Evolutionary conservation across 805 yeast species (phyloP).

Genomic region (Kluyveromyces aestuarii): DNA sequence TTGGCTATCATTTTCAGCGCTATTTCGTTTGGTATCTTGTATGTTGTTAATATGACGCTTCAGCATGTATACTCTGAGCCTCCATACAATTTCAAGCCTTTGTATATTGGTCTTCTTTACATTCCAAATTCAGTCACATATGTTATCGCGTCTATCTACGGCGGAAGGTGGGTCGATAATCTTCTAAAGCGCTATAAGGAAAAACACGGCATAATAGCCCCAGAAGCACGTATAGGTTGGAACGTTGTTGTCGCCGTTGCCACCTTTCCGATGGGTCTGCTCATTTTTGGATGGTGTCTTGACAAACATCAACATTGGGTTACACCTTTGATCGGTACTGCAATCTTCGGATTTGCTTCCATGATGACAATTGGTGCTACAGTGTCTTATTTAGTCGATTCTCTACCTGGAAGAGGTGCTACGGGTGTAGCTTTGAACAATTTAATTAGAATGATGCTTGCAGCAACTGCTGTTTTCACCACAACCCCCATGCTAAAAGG

Average conservation of each 20-base stretch:
- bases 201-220: constrained; percentile 57
- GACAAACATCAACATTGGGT: constrained; percentile 63
- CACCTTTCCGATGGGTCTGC: constrained; percentile 51
- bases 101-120: constrained; percentile 66
- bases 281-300: constrained; percentile 79
- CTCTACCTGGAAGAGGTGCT: constrained; percentile 81
- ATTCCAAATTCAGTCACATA: constrained; percentile 79
- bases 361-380: constrained; percentile 80
- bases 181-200: constrained; percentile 43
- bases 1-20: constrained; percentile 59
- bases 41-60: constrained; percentile 67
- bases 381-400: constrained; percentile 72
- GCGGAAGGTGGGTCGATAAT: constrained; percentile 72
- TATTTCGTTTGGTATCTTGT: constrained; percentile 60
- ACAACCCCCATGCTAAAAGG: constrained; percentile 62
- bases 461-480: constrained; percentile 68
- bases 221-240: constrained; percentile 73
- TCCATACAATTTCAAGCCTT: constrained; percentile 62
- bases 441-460: constrained; percentile 60
- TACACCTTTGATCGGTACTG: constrained; percentile 72
- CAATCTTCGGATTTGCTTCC: constrained; percentile 71
- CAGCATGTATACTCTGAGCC: constrained; percentile 48
- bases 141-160: constrained; percentile 63
- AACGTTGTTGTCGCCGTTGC: constrained; percentile 60
- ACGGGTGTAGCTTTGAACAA: constrained; percentile 83